Evolutionary conservation across 2,329 filamentous ascomycete species (phyloP), one percentile per base, ranked within the genome.

Genomic region (Fusarium pseudocircinatum): DNA sequence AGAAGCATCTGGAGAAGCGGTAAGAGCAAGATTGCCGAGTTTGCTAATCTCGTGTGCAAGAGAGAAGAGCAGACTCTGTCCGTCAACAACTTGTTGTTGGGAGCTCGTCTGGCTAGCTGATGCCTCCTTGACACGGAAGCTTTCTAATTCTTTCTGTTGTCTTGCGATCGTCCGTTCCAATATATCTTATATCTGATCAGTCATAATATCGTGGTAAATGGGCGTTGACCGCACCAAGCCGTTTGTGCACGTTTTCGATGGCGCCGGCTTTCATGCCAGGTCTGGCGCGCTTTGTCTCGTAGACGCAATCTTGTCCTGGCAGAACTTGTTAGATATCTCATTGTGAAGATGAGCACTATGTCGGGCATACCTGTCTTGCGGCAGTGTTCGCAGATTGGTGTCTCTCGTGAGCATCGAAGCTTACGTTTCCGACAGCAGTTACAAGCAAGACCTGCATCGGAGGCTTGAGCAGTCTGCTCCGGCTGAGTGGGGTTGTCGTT

Each of bases 251-350:
- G 39, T 76, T 79, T 40, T 83, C 82, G 30, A 84, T 77, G 4
- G 81, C 82, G 2, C 82, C 82, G 15, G 75, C 70, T 66, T 82
- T 83, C 62, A 84, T 77, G 6, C 82, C 82, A 8, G 83, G 82
- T 62, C 82, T 83, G 6, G 72, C 75, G 37, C 77, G 76, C 64
- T 79, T 81, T 4, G 73, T 52, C 34, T 70, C 64, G 20, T 69
- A 69, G 4, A 70, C 42, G 7, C 67, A 70, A 16, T 69, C 64
- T 43, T 28, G 43, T 7, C 20, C 32, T 57, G 13, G 13, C 4
- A 39, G 7, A 4, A 3, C 14, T 10, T 3, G 16, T 36, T 14
- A 50, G 7, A 50, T 14, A 14, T 13, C 0, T 24, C 15, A 7
- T 24, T 9, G 7, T 11, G 3, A 24, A 14, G 39, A 6, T 1